Evolutionary conservation across 192 early-diverging fungal genomes (phyloP), one percentile per base, ranked within the genome.

Genomic region (Lobosporangium transversale): DNA sequence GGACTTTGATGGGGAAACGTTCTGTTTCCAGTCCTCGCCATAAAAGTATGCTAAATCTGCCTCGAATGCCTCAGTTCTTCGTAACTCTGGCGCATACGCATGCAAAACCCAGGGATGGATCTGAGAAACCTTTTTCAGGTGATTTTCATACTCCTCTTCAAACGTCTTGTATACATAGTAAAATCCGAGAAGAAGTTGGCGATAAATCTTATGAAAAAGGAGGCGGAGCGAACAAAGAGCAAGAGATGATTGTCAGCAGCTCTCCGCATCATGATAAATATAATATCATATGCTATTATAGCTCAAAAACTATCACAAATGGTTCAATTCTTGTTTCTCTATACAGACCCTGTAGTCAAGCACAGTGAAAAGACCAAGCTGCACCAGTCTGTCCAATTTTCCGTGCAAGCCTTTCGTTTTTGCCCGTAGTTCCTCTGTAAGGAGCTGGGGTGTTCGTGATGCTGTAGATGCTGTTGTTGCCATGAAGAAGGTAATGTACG

Each of bases 131-230:
- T 26, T 55, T 33, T 57, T 55, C 45, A 48, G 18, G 21, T 35
- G 32, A 29, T 50, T 35, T 24, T 48, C 47, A 23, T 29, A 18
- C 15, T 44, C 68, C 40, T 70, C 68, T 29, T 70, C 68, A 20
- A 62, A 74, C 0, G 70, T 74, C 18, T 36, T 65, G 62, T 65
- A 74, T 14, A 74, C 55, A 29, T 65, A 74, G 62, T 74, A 74
- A n/a, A 74, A 74, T 7, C 61, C 61, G 23, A 74, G 55, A 12
- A 74, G 55, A 33, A 74, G 64, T 40, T 74, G 70, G 12, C 70
- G 43, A 27, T 74, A 74, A 30, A 74, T 62, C 70, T 74, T 20
- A 50, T 36, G n/a, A 4, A 18, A 7, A 44, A 20, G 18, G 29
- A 24, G 18, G 48, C 30, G 31, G n/a, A 36, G 15, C 5, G 11